Evolutionary conservation across 331 rosid species (phyloP), one percentile per base, ranked within the genome.

Genomic region (Cydonia oblonga): DNA sequence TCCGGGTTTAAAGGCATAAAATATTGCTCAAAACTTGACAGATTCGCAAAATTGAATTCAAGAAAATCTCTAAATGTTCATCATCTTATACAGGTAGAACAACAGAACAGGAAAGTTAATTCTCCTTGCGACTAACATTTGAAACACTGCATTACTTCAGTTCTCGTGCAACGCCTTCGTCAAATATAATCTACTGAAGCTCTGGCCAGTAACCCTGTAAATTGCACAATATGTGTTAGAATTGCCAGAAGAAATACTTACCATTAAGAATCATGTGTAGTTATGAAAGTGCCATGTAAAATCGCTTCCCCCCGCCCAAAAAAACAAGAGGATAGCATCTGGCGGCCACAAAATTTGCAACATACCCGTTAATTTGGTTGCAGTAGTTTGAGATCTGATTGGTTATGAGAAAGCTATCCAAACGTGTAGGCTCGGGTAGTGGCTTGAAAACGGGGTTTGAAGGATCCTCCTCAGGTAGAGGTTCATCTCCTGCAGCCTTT

Each of bases 291-390:
- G 44, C 42, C 42, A 35, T 35, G 42, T 4, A 35, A 35, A 35
- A 35, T 4, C 13, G 0, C 42, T 35, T 35, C 13, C 42, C 13
- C 13, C 3, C 1, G 4, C 42, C 42, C 4, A 0, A 35, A 35
- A 35, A 35, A 2, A 35, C 4, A 35, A 35, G 42, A 66, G 26
- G 40, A 57, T 14, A 30, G 22, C 22, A 29, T 30, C 24, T 16
- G 19, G 24, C 3, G 29, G 35, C 75, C 24, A 58, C 19, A 63
- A 18, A 59, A 76, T 54, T 23, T 70, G 12, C 52, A 28, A 76
- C 90, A 56, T 93, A 93, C 98, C 97, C 97, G 52, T 93, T 93
- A 76, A 93, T 91, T 80, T 93, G 98, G 90, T 87, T 91, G 88
- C 98, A 93, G 88, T 89, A 89, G 86, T 89, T 93, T 32, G 91